Base-by-base conservation (phyloP, 768 basidiomycete species). In the Boletus insuetus region DNA sequence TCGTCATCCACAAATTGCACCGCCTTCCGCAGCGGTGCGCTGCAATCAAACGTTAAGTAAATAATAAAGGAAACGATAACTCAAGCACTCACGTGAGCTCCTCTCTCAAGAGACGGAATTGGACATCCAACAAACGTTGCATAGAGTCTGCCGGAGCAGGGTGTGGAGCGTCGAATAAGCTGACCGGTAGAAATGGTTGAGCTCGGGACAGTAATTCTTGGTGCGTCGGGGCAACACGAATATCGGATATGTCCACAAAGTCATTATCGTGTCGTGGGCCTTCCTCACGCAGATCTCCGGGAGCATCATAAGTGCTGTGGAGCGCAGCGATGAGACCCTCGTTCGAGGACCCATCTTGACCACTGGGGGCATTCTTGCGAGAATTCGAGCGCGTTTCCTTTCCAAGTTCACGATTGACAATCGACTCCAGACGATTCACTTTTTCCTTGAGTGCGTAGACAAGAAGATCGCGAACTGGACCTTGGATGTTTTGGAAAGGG, bases 181-280 rank as follows among this genome's bases (percentile, higher is more conserved):
- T 85, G 0, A 78, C 82, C 0, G 90, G 90, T 0, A 91, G 69
- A 63, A 80, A 89, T 0, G 87, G 82, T 3, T 72, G 63, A 12
- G 71, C 22, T 0, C 64, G 69, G 19, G 72, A 82, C 42, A 80
- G 65, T 9, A 92, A 75, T 61, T 92, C 90, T 6, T 77, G 68
- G 41, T 87, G 78, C 0, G 90, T 91, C 0, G 90, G 90, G 0
- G 84, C 82, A 45, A 89, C 78, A n/a, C 81, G 74, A 42, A 91
- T 87, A 3, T 82, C 71, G 2, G 62, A 24, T 11, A 90, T 84
- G 37, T 83, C 76, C 24, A 69, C 64, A 43, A 69, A 74, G 59
- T 89, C 88, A 51, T 90, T 91, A 64, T 91, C 82, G 55, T 91
- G 88, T 1, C 89, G 79, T 0, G 78, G 75, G 0, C 85, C 85